These are phyloP conservation scores for Naumovozyma baii DNA, from an alignment of 805 yeast species.

Conservation along the genomic window DNA sequence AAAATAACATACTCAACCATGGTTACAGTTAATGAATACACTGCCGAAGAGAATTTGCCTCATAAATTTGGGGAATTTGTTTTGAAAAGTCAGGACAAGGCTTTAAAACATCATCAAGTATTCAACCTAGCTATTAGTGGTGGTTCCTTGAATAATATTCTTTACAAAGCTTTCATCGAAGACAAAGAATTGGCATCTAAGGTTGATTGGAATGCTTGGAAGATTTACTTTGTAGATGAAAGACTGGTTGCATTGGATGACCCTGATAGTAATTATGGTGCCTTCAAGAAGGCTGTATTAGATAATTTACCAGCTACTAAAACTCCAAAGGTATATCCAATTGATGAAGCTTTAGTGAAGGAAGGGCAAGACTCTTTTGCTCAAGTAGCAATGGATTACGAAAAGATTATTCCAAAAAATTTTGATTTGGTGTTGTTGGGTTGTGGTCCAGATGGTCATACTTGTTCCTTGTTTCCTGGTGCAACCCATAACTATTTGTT, in stretches of 20 bases:
- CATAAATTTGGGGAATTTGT: slow-evolving; percentile 55
- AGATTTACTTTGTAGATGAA: slow-evolving; percentile 82
- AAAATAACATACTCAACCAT: too few relatives aligned
- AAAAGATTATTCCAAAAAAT: slow-evolving; percentile 40
- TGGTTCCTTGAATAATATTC: slow-evolving; percentile 74
- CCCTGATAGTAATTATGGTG: slow-evolving; percentile 78
- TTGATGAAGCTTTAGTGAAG: slow-evolving; percentile 51
- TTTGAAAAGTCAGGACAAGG: slow-evolving; percentile 50
- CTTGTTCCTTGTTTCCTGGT: slow-evolving; percentile 86
- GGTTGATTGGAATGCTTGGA: slow-evolving; percentile 66
- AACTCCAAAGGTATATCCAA: slow-evolving; percentile 43
- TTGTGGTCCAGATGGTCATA: slow-evolving; percentile 94
- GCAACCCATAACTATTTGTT: slow-evolving; percentile 45
- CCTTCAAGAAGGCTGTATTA: slow-evolving; percentile 57
- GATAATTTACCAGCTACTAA: slow-evolving; percentile 39
- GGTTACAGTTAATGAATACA: slow-evolving; percentile 34
- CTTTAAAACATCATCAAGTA: slow-evolving; percentile 32
- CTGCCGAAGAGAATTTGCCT: slow-evolving; percentile 53
- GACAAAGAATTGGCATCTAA: slow-evolving; percentile 36
- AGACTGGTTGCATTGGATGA: slow-evolving; percentile 76
- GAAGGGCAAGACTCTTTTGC: slow-evolving; percentile 44
- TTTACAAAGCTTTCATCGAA: slow-evolving; percentile 54
- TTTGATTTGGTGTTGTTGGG: slow-evolving; percentile 71
- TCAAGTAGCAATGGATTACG: slow-evolving; percentile 57
- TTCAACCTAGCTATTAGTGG: slow-evolving; percentile 84